Percentiles rank a stretch among this genome's conserved stretches.
Conservation (phyloP, 2,329 filamentous ascomycete genomes). For the Cladophialophora psammophila region DNA sequence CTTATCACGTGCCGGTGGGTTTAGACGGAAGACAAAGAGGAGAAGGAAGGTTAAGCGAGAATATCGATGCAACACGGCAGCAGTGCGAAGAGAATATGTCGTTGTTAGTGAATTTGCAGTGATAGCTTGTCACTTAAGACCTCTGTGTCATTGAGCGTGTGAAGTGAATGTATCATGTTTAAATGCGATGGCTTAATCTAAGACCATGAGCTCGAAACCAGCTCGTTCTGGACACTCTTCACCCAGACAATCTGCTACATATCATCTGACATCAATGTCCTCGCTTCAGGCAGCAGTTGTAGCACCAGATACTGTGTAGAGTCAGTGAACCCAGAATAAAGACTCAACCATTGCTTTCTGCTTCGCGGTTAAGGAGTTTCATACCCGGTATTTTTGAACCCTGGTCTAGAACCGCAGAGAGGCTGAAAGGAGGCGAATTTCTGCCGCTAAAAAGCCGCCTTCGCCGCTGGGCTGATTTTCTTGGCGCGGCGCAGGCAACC, state of each 20-base stretch:
- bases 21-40: too few species aligned
- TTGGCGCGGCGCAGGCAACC: slow-evolving; percentile 9
- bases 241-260: not conserved
- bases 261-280: not conserved
- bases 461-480: slow-evolving; percentile 1
- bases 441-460: not conserved
- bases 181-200: not conserved
- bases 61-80: not conserved
- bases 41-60: not conserved
- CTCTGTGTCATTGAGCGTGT: not conserved
- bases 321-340: not conserved
- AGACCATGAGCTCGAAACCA: not conserved
- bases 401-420: not conserved
- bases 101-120: not conserved
- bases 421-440: slow-evolving; percentile 1
- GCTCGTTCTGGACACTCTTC: not conserved
- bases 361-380: too few species aligned
- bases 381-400: too few species aligned
- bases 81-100: not conserved
- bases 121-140: not conserved
- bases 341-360: not conserved
- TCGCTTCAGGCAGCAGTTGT: too few species aligned
- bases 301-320: not conserved
- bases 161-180: not conserved
- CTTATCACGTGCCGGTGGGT: not conserved